Evolutionary conservation across 2,329 filamentous ascomycete genomes (phyloP).

Genomic region (Stagonosporopsis cucurbitacearum): DNA sequence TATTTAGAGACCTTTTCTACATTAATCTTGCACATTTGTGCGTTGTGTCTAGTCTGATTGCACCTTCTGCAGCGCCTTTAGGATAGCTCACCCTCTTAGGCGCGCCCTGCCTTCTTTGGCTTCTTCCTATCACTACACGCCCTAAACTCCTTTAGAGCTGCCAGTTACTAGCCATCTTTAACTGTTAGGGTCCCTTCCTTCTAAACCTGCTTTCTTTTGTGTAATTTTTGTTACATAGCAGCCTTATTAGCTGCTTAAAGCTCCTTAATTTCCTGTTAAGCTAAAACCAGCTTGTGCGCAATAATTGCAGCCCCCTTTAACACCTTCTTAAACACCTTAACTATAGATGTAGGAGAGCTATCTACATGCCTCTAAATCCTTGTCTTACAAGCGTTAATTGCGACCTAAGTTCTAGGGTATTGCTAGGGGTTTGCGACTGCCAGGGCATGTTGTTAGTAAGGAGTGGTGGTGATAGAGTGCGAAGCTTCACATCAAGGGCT

Average conservation of each 20-base stretch:
- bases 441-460: neutral
- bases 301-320: too few species aligned
- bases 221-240: too few species aligned
- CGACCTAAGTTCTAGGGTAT: neutral
- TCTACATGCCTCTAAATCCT: neutral
- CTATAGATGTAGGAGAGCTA: too few species aligned
- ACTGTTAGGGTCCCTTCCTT: neutral
- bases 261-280: neutral
- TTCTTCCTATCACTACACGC: conserved; percentile 13
- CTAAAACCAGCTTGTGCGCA: neutral
- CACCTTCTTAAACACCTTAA: too few species aligned
- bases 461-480: neutral
- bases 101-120: neutral
- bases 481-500: neutral
- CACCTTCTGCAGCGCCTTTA: neutral
- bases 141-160: neutral
- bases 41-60: neutral
- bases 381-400: neutral
- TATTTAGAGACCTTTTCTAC: neutral
- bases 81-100: neutral
- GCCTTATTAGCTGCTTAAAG: conserved; percentile 1
- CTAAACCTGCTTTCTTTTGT: conserved; percentile 5
- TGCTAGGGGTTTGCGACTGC: neutral
- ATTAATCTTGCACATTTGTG: neutral
- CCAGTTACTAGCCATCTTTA: neutral